A percentile compares a stretch with the other conserved stretches of the same genome.
phyloP scores from a whole-genome alignment of 805 yeast species.

The Teunomyces tritomae region DNA sequence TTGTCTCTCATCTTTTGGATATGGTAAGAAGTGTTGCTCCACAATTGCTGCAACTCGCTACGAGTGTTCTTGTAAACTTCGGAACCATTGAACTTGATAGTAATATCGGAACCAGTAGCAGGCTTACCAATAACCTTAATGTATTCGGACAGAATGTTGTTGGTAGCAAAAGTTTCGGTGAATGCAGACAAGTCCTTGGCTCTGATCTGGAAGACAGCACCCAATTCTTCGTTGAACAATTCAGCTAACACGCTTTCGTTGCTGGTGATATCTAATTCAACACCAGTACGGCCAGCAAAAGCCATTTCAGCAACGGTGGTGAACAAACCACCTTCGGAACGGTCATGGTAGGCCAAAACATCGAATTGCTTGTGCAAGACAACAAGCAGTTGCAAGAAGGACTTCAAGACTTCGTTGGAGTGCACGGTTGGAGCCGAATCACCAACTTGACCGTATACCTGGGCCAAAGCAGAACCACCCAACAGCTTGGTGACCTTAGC shows the following conservation, averaged over 20 bases:
- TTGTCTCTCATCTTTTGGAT: slow-evolving; percentile 92
- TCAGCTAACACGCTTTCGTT: slow-evolving; percentile 48
- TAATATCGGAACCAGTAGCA: slow-evolving; percentile 45
- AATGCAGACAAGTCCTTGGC: slow-evolving; percentile 54
- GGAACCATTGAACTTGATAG: slow-evolving; percentile 46
- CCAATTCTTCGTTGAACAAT: slow-evolving; percentile 90
- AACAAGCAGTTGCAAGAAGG: slow-evolving; percentile 66
- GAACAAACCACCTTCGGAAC: slow-evolving; percentile 94
- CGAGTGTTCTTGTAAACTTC: slow-evolving; percentile 55
- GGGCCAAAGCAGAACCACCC: slow-evolving; percentile 95
- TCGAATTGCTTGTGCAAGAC: slow-evolving; percentile 64
- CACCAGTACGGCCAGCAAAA: slow-evolving; percentile 89
- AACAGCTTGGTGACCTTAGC: slow-evolving; percentile 52
- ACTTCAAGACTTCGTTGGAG: slow-evolving; percentile 58
- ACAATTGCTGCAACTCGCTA: slow-evolving; percentile 69
- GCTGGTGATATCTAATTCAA: slow-evolving; percentile 50
- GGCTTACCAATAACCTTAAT: slow-evolving; percentile 72
- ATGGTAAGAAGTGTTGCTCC: slow-evolving; percentile 87
- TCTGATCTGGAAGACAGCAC: slow-evolving; percentile 89
- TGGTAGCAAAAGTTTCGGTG: slow-evolving; percentile 47
- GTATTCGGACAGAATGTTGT: slow-evolving; percentile 54
- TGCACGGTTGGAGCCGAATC: slow-evolving; percentile 79
- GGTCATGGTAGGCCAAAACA: slow-evolving; percentile 89
- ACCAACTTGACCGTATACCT: slow-evolving; percentile 88
- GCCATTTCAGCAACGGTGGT: slow-evolving; percentile 92